Evolutionary conservation across 306 rosid species (phyloP).

Genomic region (Cucumis cinereus): DNA sequence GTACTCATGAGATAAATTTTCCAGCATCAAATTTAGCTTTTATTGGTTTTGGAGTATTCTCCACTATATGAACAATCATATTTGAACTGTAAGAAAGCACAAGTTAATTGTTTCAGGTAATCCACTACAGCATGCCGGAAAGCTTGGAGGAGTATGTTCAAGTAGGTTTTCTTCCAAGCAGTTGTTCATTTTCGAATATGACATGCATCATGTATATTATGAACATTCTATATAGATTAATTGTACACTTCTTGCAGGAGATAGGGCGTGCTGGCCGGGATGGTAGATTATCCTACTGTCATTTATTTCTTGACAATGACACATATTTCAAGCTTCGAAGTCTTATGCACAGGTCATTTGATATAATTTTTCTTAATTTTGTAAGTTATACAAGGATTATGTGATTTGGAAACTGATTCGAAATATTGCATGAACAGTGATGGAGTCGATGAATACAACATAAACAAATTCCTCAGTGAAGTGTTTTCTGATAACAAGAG

Average conservation of each 20-base stretch:
- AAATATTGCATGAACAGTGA: slow-evolving; percentile 47
- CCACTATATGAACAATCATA: neutral
- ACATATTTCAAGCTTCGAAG: slow-evolving; percentile 80
- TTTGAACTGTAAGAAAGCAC: neutral
- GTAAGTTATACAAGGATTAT: neutral
- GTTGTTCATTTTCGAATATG: neutral
- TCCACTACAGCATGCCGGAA: slow-evolving; percentile 89
- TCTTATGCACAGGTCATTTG: slow-evolving; percentile 61
- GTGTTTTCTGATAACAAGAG: slow-evolving; percentile 42
- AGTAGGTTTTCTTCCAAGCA: slow-evolving; percentile 31
- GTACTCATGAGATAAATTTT: neutral
- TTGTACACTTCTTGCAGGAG: slow-evolving; percentile 38
- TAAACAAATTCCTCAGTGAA: slow-evolving; percentile 66
- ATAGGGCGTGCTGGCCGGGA: slow-evolving; percentile 93
- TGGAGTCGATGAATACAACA: slow-evolving; percentile 72
- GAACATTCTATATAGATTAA: slow-evolving; percentile 11
- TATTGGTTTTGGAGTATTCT: slow-evolving; percentile 6
- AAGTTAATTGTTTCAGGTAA: slow-evolving; percentile 47
- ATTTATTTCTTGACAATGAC: slow-evolving; percentile 63
- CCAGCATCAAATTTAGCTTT: neutral
- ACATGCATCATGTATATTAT: slow-evolving; percentile 14
- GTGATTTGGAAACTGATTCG: slow-evolving; percentile 1
- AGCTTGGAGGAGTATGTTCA: slow-evolving; percentile 95
- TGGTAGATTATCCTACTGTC: slow-evolving; percentile 79
- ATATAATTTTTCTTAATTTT: neutral